These are phyloP conservation scores for Xenosphaeropsis pyriputrescens DNA, from an alignment of 2,329 filamentous ascomycete genomes.

Conservation along the genomic window DNA sequence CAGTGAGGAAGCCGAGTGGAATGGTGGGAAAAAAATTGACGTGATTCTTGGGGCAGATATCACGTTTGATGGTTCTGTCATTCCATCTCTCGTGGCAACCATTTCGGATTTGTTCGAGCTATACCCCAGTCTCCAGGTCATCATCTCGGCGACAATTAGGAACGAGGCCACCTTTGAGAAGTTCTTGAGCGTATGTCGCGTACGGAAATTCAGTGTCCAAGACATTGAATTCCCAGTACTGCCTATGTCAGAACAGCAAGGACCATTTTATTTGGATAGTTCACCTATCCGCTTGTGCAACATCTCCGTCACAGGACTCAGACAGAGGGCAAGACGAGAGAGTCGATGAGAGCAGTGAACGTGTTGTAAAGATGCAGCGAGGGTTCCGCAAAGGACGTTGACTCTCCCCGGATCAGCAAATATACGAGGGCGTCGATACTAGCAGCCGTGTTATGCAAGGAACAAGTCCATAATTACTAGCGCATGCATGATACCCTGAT, in stretches of 20 bases:
- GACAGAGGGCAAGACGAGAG: no score
- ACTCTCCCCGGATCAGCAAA: no score
- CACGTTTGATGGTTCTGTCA: slow-evolving; percentile 55
- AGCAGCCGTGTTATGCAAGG: no score
- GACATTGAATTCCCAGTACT: slow-evolving; percentile 27
- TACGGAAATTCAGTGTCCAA: slow-evolving; percentile 23
- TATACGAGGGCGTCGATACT: no score
- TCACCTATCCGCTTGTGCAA: slow-evolving; percentile 42
- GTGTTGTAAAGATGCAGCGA: no score
- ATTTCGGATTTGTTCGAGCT: slow-evolving; percentile 44
- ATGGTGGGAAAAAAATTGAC: slow-evolving; percentile 31
- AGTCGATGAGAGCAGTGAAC: no score
- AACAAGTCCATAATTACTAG: no score
- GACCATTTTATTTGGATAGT: slow-evolving; percentile 49
- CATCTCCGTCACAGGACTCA: slow-evolving; percentile 13
- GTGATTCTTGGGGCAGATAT: slow-evolving; percentile 64
- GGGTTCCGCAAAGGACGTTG: no score
- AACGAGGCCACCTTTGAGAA: slow-evolving; percentile 53
- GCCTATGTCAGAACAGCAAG: slow-evolving; percentile 28
- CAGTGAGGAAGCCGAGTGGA: slow-evolving; percentile 24
- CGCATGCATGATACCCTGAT: no score
- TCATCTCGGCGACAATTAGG: slow-evolving; percentile 58
- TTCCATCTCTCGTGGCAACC: slow-evolving; percentile 50
- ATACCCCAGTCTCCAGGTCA: slow-evolving; percentile 38
- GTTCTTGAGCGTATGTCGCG: slow-evolving; percentile 41